Base-by-base conservation (phyloP, 2,329 filamentous ascomycete species). In the Neoscytalidium dimidiatum region DNA sequence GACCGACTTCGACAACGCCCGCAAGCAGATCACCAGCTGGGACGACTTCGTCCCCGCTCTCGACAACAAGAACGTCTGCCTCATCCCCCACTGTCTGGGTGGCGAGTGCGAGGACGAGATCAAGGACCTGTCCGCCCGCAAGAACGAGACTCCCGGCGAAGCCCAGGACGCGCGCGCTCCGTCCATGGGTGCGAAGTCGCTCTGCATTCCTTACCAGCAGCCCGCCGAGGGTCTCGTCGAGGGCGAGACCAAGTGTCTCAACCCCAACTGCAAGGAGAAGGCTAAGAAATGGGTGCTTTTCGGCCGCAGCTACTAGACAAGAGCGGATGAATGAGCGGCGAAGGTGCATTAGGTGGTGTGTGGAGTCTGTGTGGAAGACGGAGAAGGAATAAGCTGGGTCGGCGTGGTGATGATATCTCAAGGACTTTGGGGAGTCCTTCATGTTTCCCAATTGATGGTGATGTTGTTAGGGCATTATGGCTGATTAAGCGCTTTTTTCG, bases 281-380 rank as follows among this genome's bases (percentile, higher is more conserved):
- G 94, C 94, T 19, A 88, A 94, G 83, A 86, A 90, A 73, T 98
- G 92, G 90, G 91, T 92, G 78, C 90, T 97, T 89, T 98, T 97
- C 79, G 94, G 94, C 73, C 72, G 82, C 69, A 83, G 80, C 66
- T 78, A 80, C 67, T 80, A 78, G 64, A 21, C 29, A 6, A 8
- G 8, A 33, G 28, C 23, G 41, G 33, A 23, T 7, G 3, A 43
- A 13, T 2, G 1, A 11, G n/a, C 13, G 13, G 14, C 23, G 28
- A 46, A 31, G 56, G 28, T 7, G 41, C 11, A 31, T 60, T 4
- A 23, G 49, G 46, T 17, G 60, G 33, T 28, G 31, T 43, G 23
- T 29, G 33, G 28, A 31, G 26, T 64, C 11, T 7, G 31, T 9
- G 33, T 3, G 4, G 46, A 28, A 9, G 46, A 14, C n/a, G 33